Conservation (phyloP, 305 asterid species). For the Fraxinus greggii region DNA sequence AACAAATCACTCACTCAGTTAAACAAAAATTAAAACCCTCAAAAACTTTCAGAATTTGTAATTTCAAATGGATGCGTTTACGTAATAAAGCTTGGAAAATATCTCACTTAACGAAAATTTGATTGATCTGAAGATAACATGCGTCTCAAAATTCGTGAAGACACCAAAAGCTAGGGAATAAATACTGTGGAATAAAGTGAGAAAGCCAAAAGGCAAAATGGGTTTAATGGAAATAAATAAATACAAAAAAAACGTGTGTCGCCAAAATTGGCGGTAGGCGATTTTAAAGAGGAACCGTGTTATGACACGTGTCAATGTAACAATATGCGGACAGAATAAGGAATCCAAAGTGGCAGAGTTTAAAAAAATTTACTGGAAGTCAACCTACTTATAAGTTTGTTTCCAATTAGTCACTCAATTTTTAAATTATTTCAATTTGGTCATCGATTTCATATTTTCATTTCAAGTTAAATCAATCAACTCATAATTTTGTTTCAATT, state of each 20-base stretch:
- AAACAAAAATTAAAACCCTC: slow-evolving; percentile 6
- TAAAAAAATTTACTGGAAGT: background rate
- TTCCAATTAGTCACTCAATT: background rate
- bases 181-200: slow-evolving; percentile 16
- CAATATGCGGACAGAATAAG: background rate
- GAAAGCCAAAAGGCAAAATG: background rate
- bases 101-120: slow-evolving; percentile 31
- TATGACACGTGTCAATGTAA: background rate
- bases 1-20: slow-evolving; percentile 23
- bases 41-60: slow-evolving; percentile 21
- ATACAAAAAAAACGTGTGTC: background rate
- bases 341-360: background rate
- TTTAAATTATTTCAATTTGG: background rate
- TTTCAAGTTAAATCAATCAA: background rate
- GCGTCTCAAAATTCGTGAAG: slow-evolving; percentile 35
- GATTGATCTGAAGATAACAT: slow-evolving; percentile 33
- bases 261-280: slow-evolving; percentile 30
- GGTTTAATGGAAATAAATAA: background rate
- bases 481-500: background rate
- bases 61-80: background rate
- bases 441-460: background rate
- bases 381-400: background rate
- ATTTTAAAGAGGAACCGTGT: background rate
- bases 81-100: slow-evolving; percentile 13
- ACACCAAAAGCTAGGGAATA: slow-evolving; percentile 11